phyloP scores from a whole-genome alignment of 2,329 filamentous ascomycete species.

The Sporothrix pseudoabietina region DNA sequence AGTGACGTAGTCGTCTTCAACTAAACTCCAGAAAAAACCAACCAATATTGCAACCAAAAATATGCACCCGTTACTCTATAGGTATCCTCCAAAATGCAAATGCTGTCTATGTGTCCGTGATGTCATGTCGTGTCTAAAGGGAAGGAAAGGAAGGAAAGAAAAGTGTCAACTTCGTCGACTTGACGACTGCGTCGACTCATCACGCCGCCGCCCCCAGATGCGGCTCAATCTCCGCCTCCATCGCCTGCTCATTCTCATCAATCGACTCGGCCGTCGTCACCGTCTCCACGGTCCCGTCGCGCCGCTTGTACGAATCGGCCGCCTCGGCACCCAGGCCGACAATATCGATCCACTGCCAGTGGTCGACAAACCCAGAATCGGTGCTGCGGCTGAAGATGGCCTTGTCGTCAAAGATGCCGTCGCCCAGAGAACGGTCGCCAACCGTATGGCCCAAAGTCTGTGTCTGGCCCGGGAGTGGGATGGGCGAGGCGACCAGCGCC shows the following conservation, averaged over 20 bases:
- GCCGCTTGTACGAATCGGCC: constrained; percentile 29
- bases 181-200: background rate
- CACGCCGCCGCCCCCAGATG: constrained; percentile 24
- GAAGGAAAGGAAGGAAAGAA: background rate
- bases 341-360: constrained; percentile 58
- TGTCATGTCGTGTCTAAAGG: background rate
- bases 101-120: background rate
- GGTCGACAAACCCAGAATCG: constrained; percentile 41
- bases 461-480: background rate
- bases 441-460: constrained; percentile 24
- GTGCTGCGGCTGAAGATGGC: constrained; percentile 52
- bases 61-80: background rate
- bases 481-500: background rate
- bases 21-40: background rate
- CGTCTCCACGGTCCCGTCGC: constrained; percentile 34
- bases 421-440: constrained; percentile 34
- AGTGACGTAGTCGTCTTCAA: background rate
- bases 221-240: constrained; percentile 45
- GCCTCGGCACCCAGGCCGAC: constrained; percentile 50
- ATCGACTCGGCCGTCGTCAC: background rate
- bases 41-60: background rate
- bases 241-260: constrained; percentile 39
- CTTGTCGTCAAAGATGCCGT: constrained; percentile 51
- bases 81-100: constrained; percentile 11
- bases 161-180: background rate